Evolutionary conservation across 2,329 filamentous ascomycete species (phyloP), one percentile per base, ranked within the genome.

Genomic region (Exophiala xenobiotica): DNA sequence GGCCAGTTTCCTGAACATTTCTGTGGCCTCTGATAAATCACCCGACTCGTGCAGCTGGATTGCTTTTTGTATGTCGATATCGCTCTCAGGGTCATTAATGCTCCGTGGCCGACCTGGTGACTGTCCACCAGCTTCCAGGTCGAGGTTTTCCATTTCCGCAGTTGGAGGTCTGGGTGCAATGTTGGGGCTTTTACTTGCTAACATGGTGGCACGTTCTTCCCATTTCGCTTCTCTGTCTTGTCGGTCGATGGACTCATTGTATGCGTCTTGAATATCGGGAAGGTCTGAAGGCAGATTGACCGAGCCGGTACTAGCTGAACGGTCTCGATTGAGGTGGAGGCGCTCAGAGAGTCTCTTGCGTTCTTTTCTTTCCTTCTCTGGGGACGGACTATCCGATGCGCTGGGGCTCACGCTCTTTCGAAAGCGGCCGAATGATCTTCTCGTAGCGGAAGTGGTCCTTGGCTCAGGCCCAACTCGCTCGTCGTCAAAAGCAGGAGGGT

Each of bases 181-280:
- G 20, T 45, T 27, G 22, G 58, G 58, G 35, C 46, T 58, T 46
- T 53, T 43, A 54, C 58, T 42, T 46, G 89, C 92, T 59, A 97
- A 75, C 53, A 95, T 81, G n/a, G 91, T 96, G 22, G 93, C 93
- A 54, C 92, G 80, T 74, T 88, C 86, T 77, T 97, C 93, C 93
- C 93, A 99, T 71, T 87, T 80, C 53, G 82, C 82, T 74, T 95
- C 87, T 45, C 75, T 73, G 20, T 79, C 77, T 58, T 77, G 72
- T 52, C 68, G 71, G 60, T 76, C 73, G 26, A 74, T 75, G 50
- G 72, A 66, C 58, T 73, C 68, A 63, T 75, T 71, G 57, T 71
- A 67, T 59, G 72, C 68, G 57, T 67, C 67, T 60, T 72, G 67
- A 51, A 96, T 89, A 56, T 85, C 85, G 18, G 91, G 91, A 46